phyloP scores from a whole-genome alignment of 2,329 filamentous ascomycete genomes.

The Aureobasidium musti region DNA sequence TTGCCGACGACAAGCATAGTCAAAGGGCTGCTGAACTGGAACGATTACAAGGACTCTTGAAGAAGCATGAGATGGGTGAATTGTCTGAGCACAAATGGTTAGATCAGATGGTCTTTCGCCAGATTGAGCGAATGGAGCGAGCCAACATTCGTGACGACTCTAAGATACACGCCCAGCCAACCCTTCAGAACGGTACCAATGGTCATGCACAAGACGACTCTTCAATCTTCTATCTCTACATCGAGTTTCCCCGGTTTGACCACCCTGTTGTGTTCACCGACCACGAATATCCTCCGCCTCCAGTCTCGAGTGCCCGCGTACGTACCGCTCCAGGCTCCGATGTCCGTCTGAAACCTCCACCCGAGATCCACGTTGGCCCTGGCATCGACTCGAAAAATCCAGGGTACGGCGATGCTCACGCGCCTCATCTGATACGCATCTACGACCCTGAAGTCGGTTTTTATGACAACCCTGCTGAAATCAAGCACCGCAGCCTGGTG shows the following conservation, averaged over 20 bases:
- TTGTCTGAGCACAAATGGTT: constrained; percentile 93
- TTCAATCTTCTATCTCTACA: constrained; percentile 76
- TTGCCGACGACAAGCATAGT: constrained; percentile 41
- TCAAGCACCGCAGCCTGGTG: constrained; percentile 88
- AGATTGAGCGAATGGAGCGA: constrained; percentile 69
- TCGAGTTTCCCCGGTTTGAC: constrained; percentile 93
- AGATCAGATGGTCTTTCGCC: constrained; percentile 89
- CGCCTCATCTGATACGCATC: constrained; percentile 72
- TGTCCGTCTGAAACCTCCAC: constrained; percentile 73
- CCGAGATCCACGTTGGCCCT: constrained; percentile 85
- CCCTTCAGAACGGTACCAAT: constrained; percentile 32
- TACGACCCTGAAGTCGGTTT: constrained; percentile 93
- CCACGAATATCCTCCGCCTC: constrained; percentile 84
- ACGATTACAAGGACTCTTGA: constrained; percentile 83
- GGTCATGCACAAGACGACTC: constrained; percentile 52
- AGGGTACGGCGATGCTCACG: constrained; percentile 52
- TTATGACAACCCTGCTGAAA: constrained; percentile 89
- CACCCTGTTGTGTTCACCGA: constrained; percentile 95
- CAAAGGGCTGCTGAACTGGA: constrained; percentile 70
- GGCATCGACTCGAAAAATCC: constrained; percentile 66
- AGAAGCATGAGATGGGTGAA: constrained; percentile 98
- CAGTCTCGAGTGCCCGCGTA: constrained; percentile 68
- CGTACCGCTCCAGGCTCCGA: constrained; percentile 62
- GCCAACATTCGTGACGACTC: constrained; percentile 44
- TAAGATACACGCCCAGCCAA: constrained; percentile 29